Percentiles rank a stretch among this genome's conserved stretches.
These are phyloP conservation scores for Arthrobotrys iridis DNA, from an alignment of 2,329 filamentous ascomycete species.

Conservation along the genomic window DNA sequence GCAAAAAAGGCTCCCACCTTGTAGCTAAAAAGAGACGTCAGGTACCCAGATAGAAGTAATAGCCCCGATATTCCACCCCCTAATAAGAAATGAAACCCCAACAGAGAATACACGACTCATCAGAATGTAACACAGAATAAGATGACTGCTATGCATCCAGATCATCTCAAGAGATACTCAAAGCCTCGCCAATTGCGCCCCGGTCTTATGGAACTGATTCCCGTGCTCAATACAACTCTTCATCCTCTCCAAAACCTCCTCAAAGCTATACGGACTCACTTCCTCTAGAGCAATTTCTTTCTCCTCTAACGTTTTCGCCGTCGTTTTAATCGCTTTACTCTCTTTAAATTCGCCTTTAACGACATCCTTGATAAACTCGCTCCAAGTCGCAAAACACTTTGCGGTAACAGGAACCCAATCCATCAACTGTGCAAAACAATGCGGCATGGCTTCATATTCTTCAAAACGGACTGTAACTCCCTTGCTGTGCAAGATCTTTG, in stretches of 20 bases:
- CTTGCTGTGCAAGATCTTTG: slow-evolving; percentile 67
- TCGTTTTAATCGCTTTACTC: slow-evolving; percentile 66
- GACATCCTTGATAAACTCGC: slow-evolving; percentile 66
- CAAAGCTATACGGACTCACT: slow-evolving; percentile 64
- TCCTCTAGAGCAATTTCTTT: slow-evolving; percentile 63
- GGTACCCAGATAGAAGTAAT: background rate
- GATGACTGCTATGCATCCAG: too few species aligned
- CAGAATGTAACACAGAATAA: background rate
- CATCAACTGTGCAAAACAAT: slow-evolving; percentile 74
- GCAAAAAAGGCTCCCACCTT: background rate
- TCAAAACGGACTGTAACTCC: slow-evolving; percentile 73
- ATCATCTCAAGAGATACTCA: background rate
- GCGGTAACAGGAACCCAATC: slow-evolving; percentile 63
- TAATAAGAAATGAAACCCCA: background rate
- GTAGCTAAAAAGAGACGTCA: background rate
- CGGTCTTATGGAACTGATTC: slow-evolving; percentile 44
- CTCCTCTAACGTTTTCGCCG: slow-evolving; percentile 62
- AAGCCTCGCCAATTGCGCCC: slow-evolving; percentile 21
- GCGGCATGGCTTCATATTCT: slow-evolving; percentile 83
- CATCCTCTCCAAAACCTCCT: slow-evolving; percentile 61
- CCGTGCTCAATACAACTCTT: slow-evolving; percentile 61
- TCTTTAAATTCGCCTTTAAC: slow-evolving; percentile 62
- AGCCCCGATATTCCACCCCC: background rate
- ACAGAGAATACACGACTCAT: too few species aligned
- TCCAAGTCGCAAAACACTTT: slow-evolving; percentile 69